Conservation (phyloP, 495 filamentous ascomycete species). For the Astrocystis sublimbata region DNA sequence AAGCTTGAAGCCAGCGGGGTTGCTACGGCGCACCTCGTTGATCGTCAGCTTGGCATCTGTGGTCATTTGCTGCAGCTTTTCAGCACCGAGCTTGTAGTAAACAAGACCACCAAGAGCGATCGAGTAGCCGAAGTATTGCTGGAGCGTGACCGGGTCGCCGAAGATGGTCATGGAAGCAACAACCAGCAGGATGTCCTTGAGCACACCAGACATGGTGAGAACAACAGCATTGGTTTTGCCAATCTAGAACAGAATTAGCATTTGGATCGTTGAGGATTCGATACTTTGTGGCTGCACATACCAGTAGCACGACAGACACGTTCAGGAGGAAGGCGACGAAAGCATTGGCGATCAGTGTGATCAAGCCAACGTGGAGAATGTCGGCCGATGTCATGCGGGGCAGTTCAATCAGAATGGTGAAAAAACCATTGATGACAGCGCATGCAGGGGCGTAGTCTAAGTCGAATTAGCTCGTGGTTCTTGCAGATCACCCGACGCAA, state of each 20-base stretch:
- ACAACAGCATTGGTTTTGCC: constrained; percentile 93
- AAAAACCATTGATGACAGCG: constrained; percentile 77
- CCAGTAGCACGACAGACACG: constrained; percentile 87
- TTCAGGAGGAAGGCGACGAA: constrained; percentile 81
- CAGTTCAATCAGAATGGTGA: constrained; percentile 74
- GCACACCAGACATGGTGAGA: constrained; percentile 90
- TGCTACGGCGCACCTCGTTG: constrained; percentile 76
- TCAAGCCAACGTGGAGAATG: constrained; percentile 68
- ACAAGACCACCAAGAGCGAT: constrained; percentile 84
- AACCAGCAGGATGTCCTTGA: constrained; percentile 95
- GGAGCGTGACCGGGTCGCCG: constrained; percentile 70
- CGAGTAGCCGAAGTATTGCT: constrained; percentile 91
- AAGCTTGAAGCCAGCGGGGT: constrained; percentile 72
- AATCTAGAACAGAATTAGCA: constrained; percentile 60
- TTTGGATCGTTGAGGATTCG: neutral
- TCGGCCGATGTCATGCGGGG: constrained; percentile 67
- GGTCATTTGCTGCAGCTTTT: constrained; percentile 75
- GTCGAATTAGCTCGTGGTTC: neutral
- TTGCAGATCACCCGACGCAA: neutral
- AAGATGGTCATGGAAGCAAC: constrained; percentile 83
- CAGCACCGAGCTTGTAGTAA: constrained; percentile 91
- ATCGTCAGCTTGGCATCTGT: constrained; percentile 66
- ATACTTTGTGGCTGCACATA: constrained; percentile 46
- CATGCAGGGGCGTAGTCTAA: constrained; percentile 81
- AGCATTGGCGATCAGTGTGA: constrained; percentile 73